Evolutionary conservation across 2,329 filamentous ascomycete species (phyloP).

Genomic region (Teratosphaeria zuluensis): DNA sequence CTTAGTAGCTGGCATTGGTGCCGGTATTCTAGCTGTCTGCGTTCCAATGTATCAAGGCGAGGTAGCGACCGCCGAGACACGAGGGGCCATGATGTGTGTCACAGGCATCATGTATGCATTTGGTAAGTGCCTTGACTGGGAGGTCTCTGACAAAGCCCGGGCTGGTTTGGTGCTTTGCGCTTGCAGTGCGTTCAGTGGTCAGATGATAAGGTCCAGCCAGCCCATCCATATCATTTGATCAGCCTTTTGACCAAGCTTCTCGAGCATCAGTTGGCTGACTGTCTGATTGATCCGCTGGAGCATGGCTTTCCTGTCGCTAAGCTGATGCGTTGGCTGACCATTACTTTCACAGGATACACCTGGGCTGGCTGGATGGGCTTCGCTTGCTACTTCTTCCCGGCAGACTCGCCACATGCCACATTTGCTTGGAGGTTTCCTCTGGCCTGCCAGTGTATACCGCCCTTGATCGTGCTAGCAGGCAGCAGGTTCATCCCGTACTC

Average conservation of each 20-base stretch:
- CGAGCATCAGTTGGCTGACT: too few species aligned
- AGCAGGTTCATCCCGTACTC: slow-evolving; percentile 32
- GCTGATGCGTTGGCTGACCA: background rate
- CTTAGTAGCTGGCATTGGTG: slow-evolving; percentile 30
- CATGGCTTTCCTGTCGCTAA: too few species aligned
- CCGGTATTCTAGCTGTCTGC: slow-evolving; percentile 25
- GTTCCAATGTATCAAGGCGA: slow-evolving; percentile 30
- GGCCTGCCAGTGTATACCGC: slow-evolving; percentile 33
- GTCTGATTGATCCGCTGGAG: too few species aligned
- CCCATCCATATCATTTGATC: too few species aligned
- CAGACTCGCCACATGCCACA: slow-evolving; percentile 20
- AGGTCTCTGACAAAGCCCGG: too few species aligned
- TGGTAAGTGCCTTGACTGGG: slow-evolving; percentile 13
- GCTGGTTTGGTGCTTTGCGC: too few species aligned
- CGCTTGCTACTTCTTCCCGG: slow-evolving; percentile 30
- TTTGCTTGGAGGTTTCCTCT: slow-evolving; percentile 40
- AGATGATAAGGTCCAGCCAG: too few species aligned
- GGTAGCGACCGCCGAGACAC: slow-evolving; percentile 29
- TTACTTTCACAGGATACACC: background rate
- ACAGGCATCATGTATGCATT: slow-evolving; percentile 34
- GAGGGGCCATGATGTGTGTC: slow-evolving; percentile 33
- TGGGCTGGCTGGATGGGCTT: slow-evolving; percentile 29
- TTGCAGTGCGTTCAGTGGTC: too few species aligned
- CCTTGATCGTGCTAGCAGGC: slow-evolving; percentile 31
- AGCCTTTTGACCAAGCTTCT: too few species aligned